Evolutionary conservation across 169 alveolate genomes (phyloP), one percentile per base, ranked within the genome.

Genomic region (Cryptosporidium ubiquitum): DNA sequence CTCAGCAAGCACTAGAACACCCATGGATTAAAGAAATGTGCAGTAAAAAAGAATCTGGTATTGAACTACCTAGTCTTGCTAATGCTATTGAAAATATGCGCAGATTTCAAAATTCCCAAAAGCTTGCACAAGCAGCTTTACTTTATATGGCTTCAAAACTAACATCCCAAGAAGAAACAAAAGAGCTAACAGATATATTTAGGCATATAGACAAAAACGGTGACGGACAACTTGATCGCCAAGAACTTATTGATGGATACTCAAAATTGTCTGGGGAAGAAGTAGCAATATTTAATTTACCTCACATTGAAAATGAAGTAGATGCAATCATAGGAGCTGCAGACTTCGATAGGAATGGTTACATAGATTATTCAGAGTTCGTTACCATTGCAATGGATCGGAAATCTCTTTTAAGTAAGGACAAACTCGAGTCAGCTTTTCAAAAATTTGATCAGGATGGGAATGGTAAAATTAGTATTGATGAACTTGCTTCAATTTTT

Each of bases 341-440:
- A 39, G 99, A 97, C 95, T 94, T 96, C 35, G 99, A 97, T 91
- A 95, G 94, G 49, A 96, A 95, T 86, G 99, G 99, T n/a, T 94
- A 92, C 58, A 96, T 98, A 40, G 99, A 98, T 84, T 98, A 97
- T 93, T 69, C 92, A 91, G 98, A 95, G 66, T 95, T 95, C 85
- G 94, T 96, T 69, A 92, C 97, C 52, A 96, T 94, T 44, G 93
- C 95, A 71, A 91, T 95, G 94, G 95, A 95, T 70, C 91, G 96
- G 92, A 79, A 92, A 52, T 85, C 89, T 57, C 52, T 93, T 39
- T 84, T 96, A 86, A 91, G 96, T 31, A 95, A 92, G 29, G 97
- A 92, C 51, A 85, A 94, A 68, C 84, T 94, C 23, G 75, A 94
- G 23, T 91, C 92, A 14, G 96, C 97, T n/a, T 94, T 94, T 52